A percentile compares a stretch with the other conserved stretches of the same genome.
Evolutionary conservation across 2,329 filamentous ascomycete species (phyloP).

Genomic region (Paecilomyces niveus): DNA sequence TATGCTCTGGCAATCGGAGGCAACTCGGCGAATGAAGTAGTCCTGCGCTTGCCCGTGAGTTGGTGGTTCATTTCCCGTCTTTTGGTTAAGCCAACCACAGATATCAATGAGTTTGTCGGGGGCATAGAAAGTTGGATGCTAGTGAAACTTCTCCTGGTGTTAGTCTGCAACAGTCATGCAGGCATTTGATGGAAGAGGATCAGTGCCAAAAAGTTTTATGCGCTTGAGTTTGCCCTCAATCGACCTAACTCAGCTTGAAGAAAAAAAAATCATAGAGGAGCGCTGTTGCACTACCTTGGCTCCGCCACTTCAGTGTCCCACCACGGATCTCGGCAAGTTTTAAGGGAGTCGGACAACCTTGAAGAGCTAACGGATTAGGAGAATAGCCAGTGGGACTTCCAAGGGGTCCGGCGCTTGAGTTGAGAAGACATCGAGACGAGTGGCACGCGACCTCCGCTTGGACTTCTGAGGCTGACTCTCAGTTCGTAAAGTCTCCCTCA

Average conservation of each 20-base stretch:
- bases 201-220: no score
- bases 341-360: not conserved
- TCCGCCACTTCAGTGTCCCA: not conserved
- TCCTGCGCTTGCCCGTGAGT: no score
- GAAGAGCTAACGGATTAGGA: not conserved
- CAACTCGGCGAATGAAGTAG: not conserved
- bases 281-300: not conserved
- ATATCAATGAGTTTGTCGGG: not conserved
- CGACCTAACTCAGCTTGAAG: not conserved
- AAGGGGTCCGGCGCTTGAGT: not conserved
- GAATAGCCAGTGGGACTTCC: not conserved
- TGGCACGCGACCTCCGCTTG: not conserved
- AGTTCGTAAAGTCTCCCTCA: not conserved
- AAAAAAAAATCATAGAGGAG: not conserved
- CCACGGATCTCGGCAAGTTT: not conserved
- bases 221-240: no score
- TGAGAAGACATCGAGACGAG: not conserved
- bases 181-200: no score
- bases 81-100: not conserved
- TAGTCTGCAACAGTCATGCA: no score
- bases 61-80: not conserved
- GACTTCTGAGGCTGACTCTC: not conserved
- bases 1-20: not conserved
- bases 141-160: no score
- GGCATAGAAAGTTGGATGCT: no score